These are phyloP conservation scores for Babesia bigemina DNA, from an alignment of 169 alveolate genomes.

Conservation along the genomic window DNA sequence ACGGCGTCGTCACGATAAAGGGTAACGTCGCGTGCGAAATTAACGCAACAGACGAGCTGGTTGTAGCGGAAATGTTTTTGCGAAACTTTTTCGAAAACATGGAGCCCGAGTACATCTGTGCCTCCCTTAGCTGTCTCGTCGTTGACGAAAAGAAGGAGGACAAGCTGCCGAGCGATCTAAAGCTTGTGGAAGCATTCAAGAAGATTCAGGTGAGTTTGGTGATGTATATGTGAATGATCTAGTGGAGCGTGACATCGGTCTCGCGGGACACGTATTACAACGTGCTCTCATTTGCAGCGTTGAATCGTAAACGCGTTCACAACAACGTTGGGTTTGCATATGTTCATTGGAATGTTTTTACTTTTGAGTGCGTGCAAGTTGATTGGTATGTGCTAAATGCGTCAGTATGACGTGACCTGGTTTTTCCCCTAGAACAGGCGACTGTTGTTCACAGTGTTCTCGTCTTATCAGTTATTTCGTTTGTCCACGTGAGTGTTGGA, in stretches of 20 bases:
- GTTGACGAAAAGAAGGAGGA: constrained; percentile 87
- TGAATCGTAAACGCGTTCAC: background rate
- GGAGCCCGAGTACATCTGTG: constrained; percentile 91
- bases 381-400: no score
- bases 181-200: constrained; percentile 72
- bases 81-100: constrained; percentile 91
- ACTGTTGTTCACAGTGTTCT: background rate
- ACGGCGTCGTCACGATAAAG: constrained; percentile 90
- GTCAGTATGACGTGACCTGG: no score
- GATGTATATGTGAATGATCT: background rate
- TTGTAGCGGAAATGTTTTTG: constrained; percentile 93
- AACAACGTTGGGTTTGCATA: background rate
- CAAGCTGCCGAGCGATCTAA: constrained; percentile 70
- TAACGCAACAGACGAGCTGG: constrained; percentile 96
- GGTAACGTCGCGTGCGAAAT: constrained; percentile 99
- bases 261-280: no score
- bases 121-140: constrained; percentile 92
- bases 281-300: background rate
- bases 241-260: background rate
- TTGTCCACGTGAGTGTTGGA: background rate
- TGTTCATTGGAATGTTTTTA: background rate
- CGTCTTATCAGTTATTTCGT: background rate
- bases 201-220: constrained; percentile 29
- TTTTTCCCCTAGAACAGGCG: no score
- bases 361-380: no score